A percentile compares a stretch with the other conserved stretches of the same genome.
Evolutionary conservation across 164 flowering plant genomes (phyloP).

Genomic region (Macadamia tetraphylla): DNA sequence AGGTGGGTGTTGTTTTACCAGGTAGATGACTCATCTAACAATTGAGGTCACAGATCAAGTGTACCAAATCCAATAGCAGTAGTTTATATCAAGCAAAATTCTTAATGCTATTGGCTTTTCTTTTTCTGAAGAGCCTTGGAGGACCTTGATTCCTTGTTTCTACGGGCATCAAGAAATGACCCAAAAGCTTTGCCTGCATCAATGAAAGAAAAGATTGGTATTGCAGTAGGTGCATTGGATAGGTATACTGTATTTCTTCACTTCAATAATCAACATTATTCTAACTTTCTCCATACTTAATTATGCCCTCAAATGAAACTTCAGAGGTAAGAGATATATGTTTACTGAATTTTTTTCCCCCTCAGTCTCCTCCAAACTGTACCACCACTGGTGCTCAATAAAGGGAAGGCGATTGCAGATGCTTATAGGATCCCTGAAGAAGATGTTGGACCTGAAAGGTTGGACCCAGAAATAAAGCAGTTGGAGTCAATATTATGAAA

Average conservation of each 20-base stretch:
- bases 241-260: conserved; percentile 32
- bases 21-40: background rate
- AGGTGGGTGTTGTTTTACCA: background rate
- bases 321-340: background rate
- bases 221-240: conserved; percentile 59
- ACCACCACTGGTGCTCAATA: conserved; percentile 59
- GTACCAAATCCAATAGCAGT: background rate
- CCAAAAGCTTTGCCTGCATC: conserved; percentile 43
- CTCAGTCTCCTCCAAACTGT: conserved; percentile 79
- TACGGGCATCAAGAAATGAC: conserved; percentile 77
- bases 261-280: background rate
- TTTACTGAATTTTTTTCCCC: background rate
- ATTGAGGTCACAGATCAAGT: background rate
- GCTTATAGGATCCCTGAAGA: conserved; percentile 48
- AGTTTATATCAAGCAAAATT: background rate
- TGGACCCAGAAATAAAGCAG: conserved; percentile 63
- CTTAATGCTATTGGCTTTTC: conserved; percentile 4
- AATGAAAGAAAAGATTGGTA: conserved; percentile 61
- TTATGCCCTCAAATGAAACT: background rate
- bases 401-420: conserved; percentile 72
- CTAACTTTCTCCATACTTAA: background rate
- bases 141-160: conserved; percentile 76
- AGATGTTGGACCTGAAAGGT: conserved; percentile 24
- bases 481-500: conserved; percentile 51
- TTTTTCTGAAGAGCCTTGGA: conserved; percentile 64